Percentiles rank a stretch among this genome's conserved stretches.
Evolutionary conservation across 169 alveolate genomes (phyloP).

Genomic region (Sarcocystis neurona): DNA sequence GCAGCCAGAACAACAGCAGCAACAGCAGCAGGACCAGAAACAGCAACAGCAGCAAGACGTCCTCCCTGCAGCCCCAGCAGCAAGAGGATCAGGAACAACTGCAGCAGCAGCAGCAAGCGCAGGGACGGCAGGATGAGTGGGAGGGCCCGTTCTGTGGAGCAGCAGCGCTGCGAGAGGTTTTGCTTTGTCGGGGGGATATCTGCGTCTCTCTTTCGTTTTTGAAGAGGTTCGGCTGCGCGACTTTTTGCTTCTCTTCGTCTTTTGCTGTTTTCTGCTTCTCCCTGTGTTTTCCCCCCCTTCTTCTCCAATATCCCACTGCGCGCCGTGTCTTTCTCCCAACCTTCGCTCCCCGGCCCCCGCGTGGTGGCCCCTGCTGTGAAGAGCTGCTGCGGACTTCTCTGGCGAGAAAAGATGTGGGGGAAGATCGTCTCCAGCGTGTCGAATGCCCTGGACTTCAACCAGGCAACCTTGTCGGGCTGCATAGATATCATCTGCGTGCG

Average conservation of each 20-base stretch:
- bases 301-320: neutral
- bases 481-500: slow-evolving; percentile 91
- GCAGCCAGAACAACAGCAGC: too few relatives aligned
- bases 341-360: neutral
- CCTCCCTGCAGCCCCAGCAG: too few relatives aligned
- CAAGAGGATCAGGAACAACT: too few relatives aligned
- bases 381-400: too few relatives aligned
- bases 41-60: too few relatives aligned
- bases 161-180: too few relatives aligned
- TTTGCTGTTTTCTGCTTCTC: neutral
- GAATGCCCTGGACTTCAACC: slow-evolving; percentile 89
- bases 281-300: neutral
- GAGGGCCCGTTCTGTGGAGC: too few relatives aligned
- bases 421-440: slow-evolving; percentile 89
- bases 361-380: neutral
- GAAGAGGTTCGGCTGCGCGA: neutral
- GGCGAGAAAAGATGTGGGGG: slow-evolving; percentile 85
- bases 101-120: too few relatives aligned
- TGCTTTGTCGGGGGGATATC: neutral
- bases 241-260: neutral
- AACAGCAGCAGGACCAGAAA: too few relatives aligned
- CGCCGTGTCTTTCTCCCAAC: neutral
- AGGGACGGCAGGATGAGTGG: too few relatives aligned
- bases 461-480: slow-evolving; percentile 92
- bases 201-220: neutral